A percentile compares a stretch with the other conserved stretches of the same genome.
Evolutionary conservation across 2,329 filamentous ascomycete species (phyloP).

Genomic region (Neofusicoccum sp.): DNA sequence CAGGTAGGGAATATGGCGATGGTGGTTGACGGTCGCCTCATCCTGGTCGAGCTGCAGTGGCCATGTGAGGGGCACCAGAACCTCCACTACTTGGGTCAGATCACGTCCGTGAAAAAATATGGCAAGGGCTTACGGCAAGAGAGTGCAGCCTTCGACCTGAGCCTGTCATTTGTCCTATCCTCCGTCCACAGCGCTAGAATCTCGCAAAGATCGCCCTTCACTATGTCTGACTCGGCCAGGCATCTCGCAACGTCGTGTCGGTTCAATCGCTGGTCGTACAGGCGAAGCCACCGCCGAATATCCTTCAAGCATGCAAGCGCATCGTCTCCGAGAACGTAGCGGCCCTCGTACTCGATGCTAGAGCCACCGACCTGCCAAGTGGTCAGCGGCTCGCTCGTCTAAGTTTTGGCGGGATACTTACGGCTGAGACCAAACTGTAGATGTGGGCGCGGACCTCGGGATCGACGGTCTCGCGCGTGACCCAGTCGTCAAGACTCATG

Average conservation of each 20-base stretch:
- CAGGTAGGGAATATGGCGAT: constrained; percentile 86
- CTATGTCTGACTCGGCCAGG: constrained; percentile 87
- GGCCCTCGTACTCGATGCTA: constrained; percentile 75
- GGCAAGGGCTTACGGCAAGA: constrained; percentile 62
- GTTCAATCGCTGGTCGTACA: constrained; percentile 92
- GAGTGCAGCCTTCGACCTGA: constrained; percentile 77
- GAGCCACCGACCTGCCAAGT: constrained; percentile 76
- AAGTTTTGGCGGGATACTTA: constrained; percentile 48
- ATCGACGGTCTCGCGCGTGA: constrained; percentile 62
- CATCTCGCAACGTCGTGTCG: constrained; percentile 94
- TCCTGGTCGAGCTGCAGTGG: constrained; percentile 78
- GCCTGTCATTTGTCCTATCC: constrained; percentile 69
- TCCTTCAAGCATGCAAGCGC: constrained; percentile 90
- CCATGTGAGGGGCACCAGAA: constrained; percentile 93
- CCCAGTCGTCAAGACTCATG: constrained; percentile 46
- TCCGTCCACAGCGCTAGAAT: constrained; percentile 86
- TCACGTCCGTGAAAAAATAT: background rate
- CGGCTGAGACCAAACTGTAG: constrained; percentile 89
- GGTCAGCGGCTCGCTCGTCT: constrained; percentile 23
- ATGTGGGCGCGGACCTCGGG: constrained; percentile 92
- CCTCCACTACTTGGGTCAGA: constrained; percentile 62
- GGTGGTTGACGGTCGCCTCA: constrained; percentile 88
- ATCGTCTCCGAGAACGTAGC: constrained; percentile 90
- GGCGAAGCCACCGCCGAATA: constrained; percentile 90
- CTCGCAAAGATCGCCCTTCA: constrained; percentile 84